Evolutionary conservation across 306 rosid species (phyloP).

Genomic region (Crotalaria pallida): DNA sequence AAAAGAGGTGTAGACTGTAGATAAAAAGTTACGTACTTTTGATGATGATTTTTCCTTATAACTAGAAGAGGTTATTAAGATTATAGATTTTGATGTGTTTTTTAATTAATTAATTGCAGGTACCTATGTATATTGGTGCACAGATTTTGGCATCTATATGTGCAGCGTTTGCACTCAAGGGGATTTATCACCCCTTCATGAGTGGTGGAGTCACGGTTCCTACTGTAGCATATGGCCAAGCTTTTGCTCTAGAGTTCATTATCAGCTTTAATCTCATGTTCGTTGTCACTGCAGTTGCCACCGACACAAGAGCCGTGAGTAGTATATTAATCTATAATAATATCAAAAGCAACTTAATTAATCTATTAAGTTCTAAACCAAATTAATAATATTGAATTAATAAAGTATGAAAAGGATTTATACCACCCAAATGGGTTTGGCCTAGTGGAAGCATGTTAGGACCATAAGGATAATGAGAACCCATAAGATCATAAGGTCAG

Average conservation of each 20-base stretch:
- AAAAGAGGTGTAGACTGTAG: too few relatives aligned
- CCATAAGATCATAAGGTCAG: too few relatives aligned
- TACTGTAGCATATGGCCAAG: constrained; percentile 59
- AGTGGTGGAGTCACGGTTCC: constrained; percentile 83
- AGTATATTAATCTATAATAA: constrained; percentile 20
- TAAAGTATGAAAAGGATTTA: not conserved
- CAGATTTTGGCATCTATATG: constrained; percentile 67
- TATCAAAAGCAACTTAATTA: not conserved
- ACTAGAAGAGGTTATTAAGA: too few relatives aligned
- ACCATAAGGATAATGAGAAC: not conserved
- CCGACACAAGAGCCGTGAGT: constrained; percentile 83
- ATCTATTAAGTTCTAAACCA: not conserved
- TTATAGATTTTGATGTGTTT: too few relatives aligned
- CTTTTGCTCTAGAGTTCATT: constrained; percentile 75
- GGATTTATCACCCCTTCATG: constrained; percentile 66
- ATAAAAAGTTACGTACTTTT: too few relatives aligned
- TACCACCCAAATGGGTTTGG: too few relatives aligned
- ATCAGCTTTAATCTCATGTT: constrained; percentile 90
- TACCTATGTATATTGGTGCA: constrained; percentile 72
- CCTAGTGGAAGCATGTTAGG: not conserved
- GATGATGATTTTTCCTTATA: too few relatives aligned
- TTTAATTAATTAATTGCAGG: constrained; percentile 32
- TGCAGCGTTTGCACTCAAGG: constrained; percentile 66
- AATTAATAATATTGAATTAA: not conserved
- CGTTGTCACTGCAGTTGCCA: constrained; percentile 89